Percentiles rank a stretch among this genome's conserved stretches.
Conservation (phyloP, 1,284 basidiomycete species). For the Gomphus bonarii region DNA sequence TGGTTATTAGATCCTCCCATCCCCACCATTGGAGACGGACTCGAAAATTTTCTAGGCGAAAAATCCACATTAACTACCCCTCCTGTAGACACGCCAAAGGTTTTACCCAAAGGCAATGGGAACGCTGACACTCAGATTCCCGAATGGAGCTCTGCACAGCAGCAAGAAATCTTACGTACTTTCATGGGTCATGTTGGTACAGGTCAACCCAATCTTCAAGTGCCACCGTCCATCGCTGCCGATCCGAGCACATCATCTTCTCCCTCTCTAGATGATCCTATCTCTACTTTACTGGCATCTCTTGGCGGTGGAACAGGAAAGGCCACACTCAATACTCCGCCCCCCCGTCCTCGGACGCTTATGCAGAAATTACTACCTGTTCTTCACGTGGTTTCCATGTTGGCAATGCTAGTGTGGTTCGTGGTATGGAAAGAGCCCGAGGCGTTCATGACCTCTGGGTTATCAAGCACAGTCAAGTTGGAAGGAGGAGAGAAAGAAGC, state of each 20-base stretch:
- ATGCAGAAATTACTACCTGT: slow-evolving; percentile 53
- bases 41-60: slow-evolving; percentile 54
- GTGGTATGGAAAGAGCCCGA: slow-evolving; percentile 54
- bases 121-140: slow-evolving; percentile 33
- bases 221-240: background rate
- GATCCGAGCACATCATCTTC: background rate
- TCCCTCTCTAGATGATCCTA: slow-evolving; percentile 11
- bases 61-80: slow-evolving; percentile 39
- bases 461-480: slow-evolving; percentile 1
- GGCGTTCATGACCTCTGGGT: slow-evolving; percentile 23
- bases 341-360: slow-evolving; percentile 26
- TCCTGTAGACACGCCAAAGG: slow-evolving; percentile 24
- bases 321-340: slow-evolving; percentile 15
- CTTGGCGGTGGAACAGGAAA: slow-evolving; percentile 9
- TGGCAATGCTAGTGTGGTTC: slow-evolving; percentile 54
- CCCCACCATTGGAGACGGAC: slow-evolving; percentile 25
- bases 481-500: slow-evolving; percentile 17
- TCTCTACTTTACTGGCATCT: slow-evolving; percentile 14
- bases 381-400: slow-evolving; percentile 36
- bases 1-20: slow-evolving; percentile 31
- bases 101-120: slow-evolving; percentile 12
- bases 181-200: slow-evolving; percentile 33
- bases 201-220: slow-evolving; percentile 1
- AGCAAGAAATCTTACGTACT: slow-evolving; percentile 52
- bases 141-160: slow-evolving; percentile 55